Evolutionary conservation across 2,329 filamentous ascomycete genomes (phyloP), one percentile per base, ranked within the genome.

Genomic region (Aureobasidium sp.): DNA sequence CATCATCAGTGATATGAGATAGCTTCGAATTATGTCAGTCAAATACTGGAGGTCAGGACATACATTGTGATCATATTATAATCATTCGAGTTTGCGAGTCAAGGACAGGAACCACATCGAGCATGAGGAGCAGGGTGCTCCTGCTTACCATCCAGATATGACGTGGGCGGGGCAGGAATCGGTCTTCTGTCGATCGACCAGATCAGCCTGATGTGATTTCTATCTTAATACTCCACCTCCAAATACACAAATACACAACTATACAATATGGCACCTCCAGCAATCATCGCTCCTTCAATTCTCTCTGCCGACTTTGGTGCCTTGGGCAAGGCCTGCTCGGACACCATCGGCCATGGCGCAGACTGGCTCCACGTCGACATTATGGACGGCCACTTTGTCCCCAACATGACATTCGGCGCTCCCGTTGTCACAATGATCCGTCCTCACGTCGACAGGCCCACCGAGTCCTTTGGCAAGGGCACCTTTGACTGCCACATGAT

Each of bases 401-500:
- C 96, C 61, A 99, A 99, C 83, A 94, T 99, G 80, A 98, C 96
- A 55, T 98, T 98, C 76, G 96, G 96, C 67, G 91, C 95, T 25
- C 95, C 95, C 7, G 94, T 99, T 43, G 96, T 99, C 53, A 95
- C 94, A 72, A 97, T 95, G 84, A 96, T 99, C 74, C 90, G 96
- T 69, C 85, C 88, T 53, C 93, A 97, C 74, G 95, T 99, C 73
- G 91, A 93, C 66, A 86, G 87, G 71, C 95, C 94, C 4, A 85
- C 85, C 47, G 83, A 87, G 60, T 87, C 87, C 40, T 85, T 91
- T 71, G 94, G 93, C 62, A 92, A 91, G 73, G 96, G 96, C 68
- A 98, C 95, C 18, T 99, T 99, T 78, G 96, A 99, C 81, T 99
- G 96, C 87, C 96, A 99, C 82, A 98, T 99, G 96, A 99, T 99